Evolutionary conservation across 768 basidiomycete genomes (phyloP).

Genomic region (Multifurca ochricompacta): DNA sequence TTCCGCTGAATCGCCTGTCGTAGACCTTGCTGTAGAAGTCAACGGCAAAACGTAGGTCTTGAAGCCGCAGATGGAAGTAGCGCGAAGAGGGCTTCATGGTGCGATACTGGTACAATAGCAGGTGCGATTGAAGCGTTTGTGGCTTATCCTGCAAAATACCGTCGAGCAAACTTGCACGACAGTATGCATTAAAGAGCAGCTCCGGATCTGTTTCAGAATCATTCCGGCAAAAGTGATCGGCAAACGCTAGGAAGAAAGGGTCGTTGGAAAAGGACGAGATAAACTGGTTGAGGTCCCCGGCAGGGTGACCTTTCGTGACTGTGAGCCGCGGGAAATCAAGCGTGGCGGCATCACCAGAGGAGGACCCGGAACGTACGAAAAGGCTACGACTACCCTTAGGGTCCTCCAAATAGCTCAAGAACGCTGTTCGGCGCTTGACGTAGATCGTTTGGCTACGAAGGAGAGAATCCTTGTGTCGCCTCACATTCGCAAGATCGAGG

Average conservation of each 20-base stretch:
- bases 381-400: constrained; percentile 88
- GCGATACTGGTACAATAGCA: constrained; percentile 64
- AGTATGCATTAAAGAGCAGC: constrained; percentile 58
- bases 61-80: constrained; percentile 60
- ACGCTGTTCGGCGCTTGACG: constrained; percentile 88
- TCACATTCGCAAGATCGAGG: constrained; percentile 63
- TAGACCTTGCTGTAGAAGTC: constrained; percentile 75
- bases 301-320: constrained; percentile 56
- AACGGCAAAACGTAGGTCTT: constrained; percentile 65
- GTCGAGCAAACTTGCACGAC: constrained; percentile 72
- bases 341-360: constrained; percentile 74
- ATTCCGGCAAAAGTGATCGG: constrained; percentile 64
- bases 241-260: constrained; percentile 69
- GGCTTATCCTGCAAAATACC: constrained; percentile 90
- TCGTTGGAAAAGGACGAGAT: constrained; percentile 85
- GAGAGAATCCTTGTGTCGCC: constrained; percentile 60
- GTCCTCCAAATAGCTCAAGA: constrained; percentile 89
- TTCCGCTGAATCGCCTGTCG: constrained; percentile 67
- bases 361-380: constrained; percentile 81
- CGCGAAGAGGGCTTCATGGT: constrained; percentile 47
- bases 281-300: constrained; percentile 73
- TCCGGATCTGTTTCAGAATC: constrained; percentile 53
- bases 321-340: constrained; percentile 78
- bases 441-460: constrained; percentile 75
- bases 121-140: constrained; percentile 63